Conservation (phyloP, 495 filamentous ascomycete genomes). For the Penicillium tannophilum region DNA sequence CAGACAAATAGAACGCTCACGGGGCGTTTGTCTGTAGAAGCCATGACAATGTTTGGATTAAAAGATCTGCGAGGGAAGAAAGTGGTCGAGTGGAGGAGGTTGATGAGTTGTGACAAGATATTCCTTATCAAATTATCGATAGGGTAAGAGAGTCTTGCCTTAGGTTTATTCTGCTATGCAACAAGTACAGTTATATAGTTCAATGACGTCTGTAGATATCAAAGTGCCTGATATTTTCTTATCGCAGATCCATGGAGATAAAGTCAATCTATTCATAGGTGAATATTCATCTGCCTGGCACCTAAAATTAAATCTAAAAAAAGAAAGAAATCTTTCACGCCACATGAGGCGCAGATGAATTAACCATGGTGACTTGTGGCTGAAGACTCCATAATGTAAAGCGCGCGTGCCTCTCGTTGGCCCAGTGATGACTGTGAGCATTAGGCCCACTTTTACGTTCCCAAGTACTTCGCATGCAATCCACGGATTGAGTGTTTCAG, state of each 20-base stretch:
- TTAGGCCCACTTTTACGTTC: constrained; percentile 1
- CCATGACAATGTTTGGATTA: constrained; percentile 16
- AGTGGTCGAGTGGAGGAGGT: neutral
- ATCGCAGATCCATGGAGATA: neutral
- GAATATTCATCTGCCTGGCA: neutral
- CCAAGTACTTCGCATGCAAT: neutral
- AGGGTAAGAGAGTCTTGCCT: neutral
- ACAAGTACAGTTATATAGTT: neutral
- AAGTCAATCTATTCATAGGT: neutral
- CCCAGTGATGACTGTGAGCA: constrained; percentile 31
- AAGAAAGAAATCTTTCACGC: constrained; percentile 15
- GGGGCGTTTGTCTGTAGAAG: constrained; percentile 29
- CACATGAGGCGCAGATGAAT: constrained; percentile 13
- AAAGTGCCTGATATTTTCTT: neutral
- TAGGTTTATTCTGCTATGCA: neutral
- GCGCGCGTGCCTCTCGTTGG: constrained; percentile 32
- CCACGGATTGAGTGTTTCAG: constrained; percentile 24
- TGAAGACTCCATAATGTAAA: neutral
- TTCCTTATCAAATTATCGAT: neutral
- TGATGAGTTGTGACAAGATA: neutral
- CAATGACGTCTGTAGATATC: neutral
- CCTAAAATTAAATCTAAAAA: constrained; percentile 11
- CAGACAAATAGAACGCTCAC: constrained; percentile 93
- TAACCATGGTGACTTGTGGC: constrained; percentile 4
- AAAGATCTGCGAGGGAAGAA: neutral